Conservation (phyloP, 164 flowering plant genomes). For the Nymphaea thermarum region DNA sequence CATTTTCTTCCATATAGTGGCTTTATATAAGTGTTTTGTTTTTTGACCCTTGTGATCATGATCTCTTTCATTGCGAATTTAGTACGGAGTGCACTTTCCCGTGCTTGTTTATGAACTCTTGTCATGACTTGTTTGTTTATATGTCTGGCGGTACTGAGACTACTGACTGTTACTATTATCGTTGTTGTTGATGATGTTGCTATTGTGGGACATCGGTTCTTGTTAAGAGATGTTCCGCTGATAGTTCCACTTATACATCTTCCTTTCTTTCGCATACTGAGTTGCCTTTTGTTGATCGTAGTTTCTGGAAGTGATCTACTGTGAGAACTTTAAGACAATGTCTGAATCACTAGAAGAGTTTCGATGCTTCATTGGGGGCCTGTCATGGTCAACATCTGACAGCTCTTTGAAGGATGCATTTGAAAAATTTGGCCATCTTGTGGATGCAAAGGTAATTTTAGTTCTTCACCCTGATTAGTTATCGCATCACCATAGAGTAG, state of each 20-base stretch:
- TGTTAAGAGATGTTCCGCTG: not conserved
- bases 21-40: too few species aligned
- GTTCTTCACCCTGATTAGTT: too few species aligned
- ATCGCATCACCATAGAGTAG: too few species aligned
- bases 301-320: not conserved
- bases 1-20: too few species aligned
- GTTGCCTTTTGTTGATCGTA: not conserved
- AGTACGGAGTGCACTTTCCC: too few species aligned
- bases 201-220: not conserved
- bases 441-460: slow-evolving; percentile 49
- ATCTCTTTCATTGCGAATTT: too few species aligned
- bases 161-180: too few species aligned
- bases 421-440: slow-evolving; percentile 78
- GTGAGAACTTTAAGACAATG: not conserved
- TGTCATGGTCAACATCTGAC: slow-evolving; percentile 85
- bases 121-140: too few species aligned
- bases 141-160: too few species aligned
- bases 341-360: slow-evolving; percentile 2
- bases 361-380: slow-evolving; percentile 67
- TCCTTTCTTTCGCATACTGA: not conserved
- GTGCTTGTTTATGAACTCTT: too few species aligned
- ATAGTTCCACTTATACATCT: not conserved
- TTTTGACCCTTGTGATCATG: too few species aligned
- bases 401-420: slow-evolving; percentile 65
- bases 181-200: too few species aligned